A percentile compares a stretch with the other conserved stretches of the same genome.
These are phyloP conservation scores for Candida hungchunana DNA, from an alignment of 805 yeast genomes.

Conservation along the genomic window DNA sequence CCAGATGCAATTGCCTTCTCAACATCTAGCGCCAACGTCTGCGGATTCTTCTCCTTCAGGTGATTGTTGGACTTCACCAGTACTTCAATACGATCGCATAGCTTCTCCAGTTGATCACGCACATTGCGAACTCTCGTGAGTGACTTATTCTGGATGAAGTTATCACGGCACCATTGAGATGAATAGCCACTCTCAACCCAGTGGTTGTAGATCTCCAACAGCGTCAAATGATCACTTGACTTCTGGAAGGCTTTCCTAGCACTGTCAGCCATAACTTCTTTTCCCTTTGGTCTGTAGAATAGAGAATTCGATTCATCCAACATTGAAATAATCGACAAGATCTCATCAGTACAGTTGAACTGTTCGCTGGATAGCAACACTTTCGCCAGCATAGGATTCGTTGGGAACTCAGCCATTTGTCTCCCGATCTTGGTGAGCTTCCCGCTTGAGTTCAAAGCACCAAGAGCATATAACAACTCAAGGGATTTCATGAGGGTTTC, in stretches of 20 bases:
- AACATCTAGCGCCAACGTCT: constrained; percentile 65
- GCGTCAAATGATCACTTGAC: constrained; percentile 70
- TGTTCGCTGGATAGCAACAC: constrained; percentile 60
- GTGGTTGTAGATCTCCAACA: constrained; percentile 69
- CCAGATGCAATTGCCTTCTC: constrained; percentile 86
- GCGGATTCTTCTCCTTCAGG: constrained; percentile 24
- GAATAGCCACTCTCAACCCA: constrained; percentile 71
- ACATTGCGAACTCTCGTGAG: constrained; percentile 66
- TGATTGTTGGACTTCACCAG: constrained; percentile 32
- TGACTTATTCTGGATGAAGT: constrained; percentile 72
- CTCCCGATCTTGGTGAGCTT: constrained; percentile 72
- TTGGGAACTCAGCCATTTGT: constrained; percentile 87
- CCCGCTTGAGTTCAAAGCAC: constrained; percentile 82
- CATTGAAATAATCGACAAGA: constrained; percentile 77
- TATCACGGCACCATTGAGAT: constrained; percentile 79
- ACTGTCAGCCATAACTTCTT: constrained; percentile 60
- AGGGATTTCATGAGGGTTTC: constrained; percentile 70
- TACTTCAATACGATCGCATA: constrained; percentile 54
- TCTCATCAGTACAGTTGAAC: constrained; percentile 59
- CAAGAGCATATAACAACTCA: constrained; percentile 78
- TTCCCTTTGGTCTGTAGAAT: constrained; percentile 67
- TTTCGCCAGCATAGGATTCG: constrained; percentile 86
- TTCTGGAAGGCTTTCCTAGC: constrained; percentile 52
- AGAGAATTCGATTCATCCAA: constrained; percentile 71
- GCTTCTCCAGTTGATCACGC: constrained; percentile 58